Conservation (phyloP, 768 basidiomycete species). For the Cantharellus anzutake region DNA sequence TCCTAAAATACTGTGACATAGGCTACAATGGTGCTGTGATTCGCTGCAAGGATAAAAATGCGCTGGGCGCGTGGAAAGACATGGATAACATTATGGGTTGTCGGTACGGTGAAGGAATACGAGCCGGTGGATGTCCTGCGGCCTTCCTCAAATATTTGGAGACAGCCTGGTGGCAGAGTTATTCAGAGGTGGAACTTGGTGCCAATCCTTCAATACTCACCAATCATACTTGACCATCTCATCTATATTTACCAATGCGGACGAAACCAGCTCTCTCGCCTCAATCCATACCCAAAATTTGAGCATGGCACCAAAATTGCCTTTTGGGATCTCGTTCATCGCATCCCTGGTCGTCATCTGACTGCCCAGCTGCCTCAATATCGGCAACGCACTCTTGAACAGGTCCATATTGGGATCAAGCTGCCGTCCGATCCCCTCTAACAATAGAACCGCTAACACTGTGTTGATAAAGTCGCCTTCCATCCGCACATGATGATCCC, state of each 20-base stretch:
- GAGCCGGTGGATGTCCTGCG: too few species aligned
- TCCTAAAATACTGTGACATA: too few species aligned
- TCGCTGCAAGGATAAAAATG: too few species aligned
- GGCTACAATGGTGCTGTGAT: too few species aligned
- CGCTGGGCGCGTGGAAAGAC: too few species aligned
- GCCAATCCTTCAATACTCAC: slow-evolving; percentile 26
- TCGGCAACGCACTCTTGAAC: slow-evolving; percentile 90
- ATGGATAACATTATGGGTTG: too few species aligned
- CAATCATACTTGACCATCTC: slow-evolving; percentile 73
- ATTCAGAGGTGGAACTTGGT: neutral
- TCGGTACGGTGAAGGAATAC: too few species aligned
- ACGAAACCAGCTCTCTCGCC: slow-evolving; percentile 67
- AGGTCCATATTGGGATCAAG: slow-evolving; percentile 83
- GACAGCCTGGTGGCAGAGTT: neutral
- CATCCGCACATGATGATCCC: slow-evolving; percentile 92
- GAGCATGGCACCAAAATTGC: slow-evolving; percentile 66
- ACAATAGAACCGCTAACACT: slow-evolving; percentile 76
- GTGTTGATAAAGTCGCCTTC: slow-evolving; percentile 99
- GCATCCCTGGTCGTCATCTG: slow-evolving; percentile 70
- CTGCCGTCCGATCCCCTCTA: slow-evolving; percentile 92
- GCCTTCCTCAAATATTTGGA: neutral
- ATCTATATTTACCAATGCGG: slow-evolving; percentile 65
- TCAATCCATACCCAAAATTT: slow-evolving; percentile 97
- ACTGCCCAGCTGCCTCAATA: slow-evolving; percentile 74
- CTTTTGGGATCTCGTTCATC: slow-evolving; percentile 34